Percentiles rank a stretch among this genome's conserved stretches.
Evolutionary conservation across 2,329 filamentous ascomycete genomes (phyloP).

Genomic region (Aureobasidium namibiae): DNA sequence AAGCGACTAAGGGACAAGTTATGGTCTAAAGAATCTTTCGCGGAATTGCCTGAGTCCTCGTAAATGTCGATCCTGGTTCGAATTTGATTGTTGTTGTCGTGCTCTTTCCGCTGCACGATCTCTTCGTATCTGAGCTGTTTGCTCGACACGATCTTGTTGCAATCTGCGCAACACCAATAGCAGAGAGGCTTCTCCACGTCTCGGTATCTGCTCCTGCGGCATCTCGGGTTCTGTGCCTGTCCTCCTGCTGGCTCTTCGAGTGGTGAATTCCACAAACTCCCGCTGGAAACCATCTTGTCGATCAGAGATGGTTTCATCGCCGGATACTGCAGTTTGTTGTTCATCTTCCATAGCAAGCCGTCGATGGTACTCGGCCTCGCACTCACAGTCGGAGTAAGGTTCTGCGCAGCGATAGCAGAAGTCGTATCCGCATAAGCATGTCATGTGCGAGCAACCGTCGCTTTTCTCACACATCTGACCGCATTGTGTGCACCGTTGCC

Average conservation of each 20-base stretch:
- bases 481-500: not conserved
- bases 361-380: not conserved
- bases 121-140: not conserved
- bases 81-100: not conserved
- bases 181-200: not conserved
- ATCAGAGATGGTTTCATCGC: not conserved
- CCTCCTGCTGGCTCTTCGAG: not conserved
- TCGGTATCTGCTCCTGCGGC: not conserved
- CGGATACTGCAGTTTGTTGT: not conserved
- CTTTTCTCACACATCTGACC: not conserved
- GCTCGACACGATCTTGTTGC: not conserved
- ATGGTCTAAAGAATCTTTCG: not conserved
- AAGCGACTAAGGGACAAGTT: not conserved
- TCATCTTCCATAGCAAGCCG: too few relatives aligned
- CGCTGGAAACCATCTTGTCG: not conserved
- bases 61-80: not conserved
- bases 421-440: not conserved
- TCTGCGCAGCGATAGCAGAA: not conserved
- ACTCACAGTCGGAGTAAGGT: not conserved
- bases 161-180: not conserved
- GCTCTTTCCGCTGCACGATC: not conserved
- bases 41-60: not conserved
- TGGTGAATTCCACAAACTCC: not conserved
- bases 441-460: not conserved
- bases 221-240: not conserved